Conservation (phyloP, 768 basidiomycete genomes). For the Pulveroboletus sp. region DNA sequence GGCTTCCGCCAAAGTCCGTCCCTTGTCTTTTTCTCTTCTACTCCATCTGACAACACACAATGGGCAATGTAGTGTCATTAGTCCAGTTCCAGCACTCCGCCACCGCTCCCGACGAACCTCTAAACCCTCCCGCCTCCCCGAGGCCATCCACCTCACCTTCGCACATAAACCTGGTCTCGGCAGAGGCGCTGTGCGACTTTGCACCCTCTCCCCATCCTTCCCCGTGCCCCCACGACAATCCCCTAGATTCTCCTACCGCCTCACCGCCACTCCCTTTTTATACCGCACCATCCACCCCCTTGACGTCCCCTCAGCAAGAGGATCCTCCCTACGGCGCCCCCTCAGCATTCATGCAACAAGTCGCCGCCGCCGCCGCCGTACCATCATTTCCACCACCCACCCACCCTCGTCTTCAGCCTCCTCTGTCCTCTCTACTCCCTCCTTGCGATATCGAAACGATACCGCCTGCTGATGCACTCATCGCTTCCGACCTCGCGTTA, state of each 20-base stretch:
- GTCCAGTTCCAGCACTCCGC: conserved; percentile 25
- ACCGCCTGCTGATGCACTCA: conserved; percentile 24
- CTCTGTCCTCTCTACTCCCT: conserved; percentile 22
- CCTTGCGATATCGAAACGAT: conserved; percentile 26
- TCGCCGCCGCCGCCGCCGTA: conserved; percentile 13
- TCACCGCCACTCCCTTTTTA: conserved; percentile 40
- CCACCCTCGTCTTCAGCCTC: conserved; percentile 16
- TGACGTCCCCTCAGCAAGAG: conserved; percentile 38
- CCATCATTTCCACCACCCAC: conserved; percentile 26
- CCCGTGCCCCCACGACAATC: conserved; percentile 33
- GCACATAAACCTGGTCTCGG: conserved; percentile 31
- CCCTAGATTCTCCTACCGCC: conserved; percentile 33
- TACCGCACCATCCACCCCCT: conserved; percentile 46
- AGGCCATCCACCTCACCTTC: conserved; percentile 27
- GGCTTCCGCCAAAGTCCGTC: conserved; percentile 23
- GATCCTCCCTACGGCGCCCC: conserved; percentile 24
- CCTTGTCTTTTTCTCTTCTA: conserved; percentile 1
- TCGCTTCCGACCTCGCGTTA: conserved; percentile 27
- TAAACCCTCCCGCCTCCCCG: conserved; percentile 6
- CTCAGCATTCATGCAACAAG: conserved; percentile 15
- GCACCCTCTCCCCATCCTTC: conserved; percentile 30
- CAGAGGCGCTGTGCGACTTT: conserved; percentile 30
- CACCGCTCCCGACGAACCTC: conserved; percentile 15
- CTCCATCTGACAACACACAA: conserved; percentile 15
- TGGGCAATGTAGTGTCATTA: conserved; percentile 32